Evolutionary conservation across 352 stramenopile genomes (phyloP).

Genomic region (Pythium sukuiense): DNA sequence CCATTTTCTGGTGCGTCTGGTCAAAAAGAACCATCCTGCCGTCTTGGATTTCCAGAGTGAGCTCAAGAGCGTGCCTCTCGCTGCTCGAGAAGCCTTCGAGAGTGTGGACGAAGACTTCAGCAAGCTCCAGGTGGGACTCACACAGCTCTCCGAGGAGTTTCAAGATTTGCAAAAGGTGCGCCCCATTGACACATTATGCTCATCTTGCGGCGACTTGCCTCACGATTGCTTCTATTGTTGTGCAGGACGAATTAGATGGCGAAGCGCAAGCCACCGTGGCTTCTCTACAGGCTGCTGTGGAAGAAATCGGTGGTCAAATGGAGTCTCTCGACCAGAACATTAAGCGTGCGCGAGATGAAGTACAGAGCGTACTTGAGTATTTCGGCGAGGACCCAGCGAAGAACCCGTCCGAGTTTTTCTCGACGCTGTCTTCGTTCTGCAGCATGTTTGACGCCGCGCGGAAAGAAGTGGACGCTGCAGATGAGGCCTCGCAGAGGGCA

Average conservation of each 20-base stretch:
- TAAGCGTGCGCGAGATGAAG: constrained; percentile 44
- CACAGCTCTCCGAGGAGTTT: constrained; percentile 48
- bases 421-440: constrained; percentile 83
- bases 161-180: constrained; percentile 45
- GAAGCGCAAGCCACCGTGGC: constrained; percentile 18
- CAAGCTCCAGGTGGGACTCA: constrained; percentile 52
- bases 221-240: neutral
- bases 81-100: constrained; percentile 82
- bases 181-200: neutral
- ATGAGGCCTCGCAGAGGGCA: constrained; percentile 51
- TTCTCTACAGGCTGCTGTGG: constrained; percentile 36
- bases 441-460: constrained; percentile 64
- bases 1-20: constrained; percentile 96
- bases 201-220: no score
- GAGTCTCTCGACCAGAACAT: constrained; percentile 39
- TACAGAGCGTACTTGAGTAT: constrained; percentile 81
- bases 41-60: constrained; percentile 93
- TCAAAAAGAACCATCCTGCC: constrained; percentile 93
- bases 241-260: constrained; percentile 11
- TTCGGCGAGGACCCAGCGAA: constrained; percentile 82
- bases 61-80: constrained; percentile 78
- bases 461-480: constrained; percentile 66
- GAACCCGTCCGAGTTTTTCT: constrained; percentile 76
- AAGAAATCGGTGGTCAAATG: constrained; percentile 51
- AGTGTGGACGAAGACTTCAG: constrained; percentile 63